phyloP scores from a whole-genome alignment of 2,329 filamentous ascomycete species.

The Aspergillus versicolor region DNA sequence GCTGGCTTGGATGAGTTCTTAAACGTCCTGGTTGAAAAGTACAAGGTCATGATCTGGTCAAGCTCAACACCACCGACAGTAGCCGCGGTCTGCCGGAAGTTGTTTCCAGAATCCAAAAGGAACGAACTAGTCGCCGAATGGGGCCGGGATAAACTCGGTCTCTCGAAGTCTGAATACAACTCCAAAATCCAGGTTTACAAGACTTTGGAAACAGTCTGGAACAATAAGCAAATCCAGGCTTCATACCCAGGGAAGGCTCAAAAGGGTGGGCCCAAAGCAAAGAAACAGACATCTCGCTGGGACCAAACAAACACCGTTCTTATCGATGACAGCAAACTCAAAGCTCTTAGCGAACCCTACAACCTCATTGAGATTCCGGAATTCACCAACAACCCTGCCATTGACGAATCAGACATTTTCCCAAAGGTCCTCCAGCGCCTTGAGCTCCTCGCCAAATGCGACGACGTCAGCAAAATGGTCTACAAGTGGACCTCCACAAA shows the following conservation, averaged over 20 bases:
- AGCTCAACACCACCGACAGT: constrained; percentile 78
- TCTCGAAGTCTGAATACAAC: constrained; percentile 64
- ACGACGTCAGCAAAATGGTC: constrained; percentile 48
- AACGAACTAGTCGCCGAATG: constrained; percentile 66
- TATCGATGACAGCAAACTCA: constrained; percentile 80
- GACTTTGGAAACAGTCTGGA: constrained; percentile 72
- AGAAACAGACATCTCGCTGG: constrained; percentile 54
- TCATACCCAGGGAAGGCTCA: constrained; percentile 36
- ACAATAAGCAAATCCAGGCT: constrained; percentile 42
- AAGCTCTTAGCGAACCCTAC: constrained; percentile 77
- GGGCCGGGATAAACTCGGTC: constrained; percentile 73
- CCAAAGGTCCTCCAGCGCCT: constrained; percentile 54
- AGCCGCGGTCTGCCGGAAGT: constrained; percentile 51
- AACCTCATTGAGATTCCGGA: constrained; percentile 82
- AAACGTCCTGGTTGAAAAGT: constrained; percentile 69
- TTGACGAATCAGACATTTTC: constrained; percentile 47
- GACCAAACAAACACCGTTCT: constrained; percentile 84
- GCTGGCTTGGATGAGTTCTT: constrained; percentile 70
- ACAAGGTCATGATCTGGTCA: constrained; percentile 86
- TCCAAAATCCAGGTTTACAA: constrained; percentile 86
- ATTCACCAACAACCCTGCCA: constrained; percentile 54
- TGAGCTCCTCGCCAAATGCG: constrained; percentile 50
- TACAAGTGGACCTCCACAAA: constrained; percentile 31
- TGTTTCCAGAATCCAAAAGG: constrained; percentile 59
- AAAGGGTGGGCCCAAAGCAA: not conserved